Evolutionary conservation across 164 flowering plant species (phyloP), one percentile per base, ranked within the genome.

Genomic region (Echeveria elegans): DNA sequence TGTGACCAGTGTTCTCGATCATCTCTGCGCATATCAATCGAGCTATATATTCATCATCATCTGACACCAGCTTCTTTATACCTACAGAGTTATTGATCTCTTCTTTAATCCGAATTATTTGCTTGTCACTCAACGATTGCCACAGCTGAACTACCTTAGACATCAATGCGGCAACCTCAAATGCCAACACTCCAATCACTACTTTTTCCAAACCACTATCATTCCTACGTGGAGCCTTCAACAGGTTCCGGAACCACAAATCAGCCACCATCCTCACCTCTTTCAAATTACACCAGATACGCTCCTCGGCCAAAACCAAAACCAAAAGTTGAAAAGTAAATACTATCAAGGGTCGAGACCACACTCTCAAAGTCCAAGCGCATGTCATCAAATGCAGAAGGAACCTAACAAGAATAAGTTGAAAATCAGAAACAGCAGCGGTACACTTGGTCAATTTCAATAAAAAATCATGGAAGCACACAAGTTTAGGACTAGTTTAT

Each of bases 161-260:
- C 91, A 94, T 89, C 82, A 94, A 74, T 68, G 88, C 83, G 11
- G 90, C 84, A 65, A 87, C 80, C 78, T 94, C 98, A 77, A 91
- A 94, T 0, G 96, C 83, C 68, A 94, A 68, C 6, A 92, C 92
- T 47, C 92, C 90, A 53, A 92, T 75, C 48, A 68, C 69, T 7
- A 50, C 80, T 70, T 88, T 89, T 53, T 77, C 84, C 19, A 72
- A 34, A 24, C 67, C 72, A 41, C 63, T 37, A 3, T 70, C 79
- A 64, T 73, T 66, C 75, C 77, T 85, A 69, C 68, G 43, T 14
- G 85, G 72, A 36, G 70, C 66, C 74, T 69, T 75, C 88, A 88
- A 86, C 48, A 86, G 34, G 72, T 69, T 74, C 53, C 89, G 79
- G 60, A 90, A 82, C 96, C 98, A 90, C 9, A 89, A 83, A 38